phyloP scores from a whole-genome alignment of 2,329 filamentous ascomycete species.

The Chaetomiaceae sp. region DNA sequence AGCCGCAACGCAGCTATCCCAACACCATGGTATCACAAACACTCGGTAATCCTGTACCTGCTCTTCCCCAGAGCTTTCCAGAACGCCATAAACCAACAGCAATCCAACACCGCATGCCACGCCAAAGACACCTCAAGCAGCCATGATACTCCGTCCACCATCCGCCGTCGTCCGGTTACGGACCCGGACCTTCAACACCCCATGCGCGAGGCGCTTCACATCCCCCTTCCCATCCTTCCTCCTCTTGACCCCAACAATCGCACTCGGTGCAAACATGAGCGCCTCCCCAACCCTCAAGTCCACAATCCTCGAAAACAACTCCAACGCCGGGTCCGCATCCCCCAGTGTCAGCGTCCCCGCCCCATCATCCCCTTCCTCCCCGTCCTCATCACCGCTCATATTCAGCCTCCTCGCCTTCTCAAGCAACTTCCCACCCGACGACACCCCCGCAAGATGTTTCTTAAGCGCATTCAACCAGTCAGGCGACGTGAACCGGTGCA shows the following conservation, averaged over 20 bases:
- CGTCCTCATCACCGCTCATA: conserved; percentile 2
- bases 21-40: background rate
- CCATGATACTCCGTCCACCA: conserved; percentile 44
- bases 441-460: conserved; percentile 31
- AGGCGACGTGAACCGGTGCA: conserved; percentile 60
- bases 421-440: conserved; percentile 20
- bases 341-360: conserved; percentile 15
- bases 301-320: conserved; percentile 42
- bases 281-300: conserved; percentile 42
- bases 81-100: conserved; percentile 1
- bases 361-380: conserved; percentile 3
- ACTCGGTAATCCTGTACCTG: background rate
- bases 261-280: conserved; percentile 44
- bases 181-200: conserved; percentile 39
- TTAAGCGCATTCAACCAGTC: conserved; percentile 31
- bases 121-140: conserved; percentile 21
- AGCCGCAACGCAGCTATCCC: background rate
- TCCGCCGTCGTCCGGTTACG: conserved; percentile 41
- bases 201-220: conserved; percentile 34
- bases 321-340: conserved; percentile 25
- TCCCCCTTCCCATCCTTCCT: background rate
- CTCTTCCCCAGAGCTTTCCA: background rate
- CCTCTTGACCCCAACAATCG: conserved; percentile 33
- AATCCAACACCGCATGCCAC: background rate
- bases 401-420: conserved; percentile 19